These are phyloP conservation scores for Gastrodia elata DNA, from an alignment of 106 monocot genomes.

Conservation along the genomic window DNA sequence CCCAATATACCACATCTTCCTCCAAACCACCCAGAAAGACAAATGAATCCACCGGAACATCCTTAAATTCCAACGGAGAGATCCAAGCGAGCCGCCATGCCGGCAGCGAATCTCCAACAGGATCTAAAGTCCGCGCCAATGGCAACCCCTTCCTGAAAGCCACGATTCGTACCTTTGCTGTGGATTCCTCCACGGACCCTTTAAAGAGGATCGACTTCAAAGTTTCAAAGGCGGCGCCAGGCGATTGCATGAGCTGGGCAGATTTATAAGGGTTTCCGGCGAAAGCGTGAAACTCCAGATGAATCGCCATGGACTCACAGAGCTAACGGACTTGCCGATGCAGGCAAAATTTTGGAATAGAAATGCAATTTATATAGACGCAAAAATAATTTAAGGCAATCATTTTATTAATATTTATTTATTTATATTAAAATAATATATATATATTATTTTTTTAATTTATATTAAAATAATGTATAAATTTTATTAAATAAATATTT, in stretches of 20 bases:
- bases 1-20: slow-evolving; percentile 37
- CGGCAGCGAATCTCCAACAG: slow-evolving; percentile 13
- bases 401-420: no score
- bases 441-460: no score
- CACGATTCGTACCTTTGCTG: slow-evolving; percentile 28
- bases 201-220: slow-evolving; percentile 35
- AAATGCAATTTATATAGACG: no score
- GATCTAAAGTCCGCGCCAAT: slow-evolving; percentile 30
- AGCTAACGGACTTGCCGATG: no score
- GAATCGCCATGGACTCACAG: slow-evolving; percentile 38
- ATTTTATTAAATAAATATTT: no score
- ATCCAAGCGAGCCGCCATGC: slow-evolving; percentile 58
- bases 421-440: no score
- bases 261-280: slow-evolving; percentile 45
- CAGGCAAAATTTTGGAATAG: no score
- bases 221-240: slow-evolving; percentile 25
- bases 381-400: no score
- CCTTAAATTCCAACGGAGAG: slow-evolving; percentile 23
- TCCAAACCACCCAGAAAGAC: slow-evolving; percentile 53
- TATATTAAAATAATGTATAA: no score
- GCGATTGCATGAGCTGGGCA: neutral
- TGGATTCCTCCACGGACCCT: slow-evolving; percentile 6
- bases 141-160: slow-evolving; percentile 63
- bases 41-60: slow-evolving; percentile 34
- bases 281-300: slow-evolving; percentile 50